Evolutionary conservation across 257 asterid species (phyloP).

Genomic region (Gentiana dahurica): DNA sequence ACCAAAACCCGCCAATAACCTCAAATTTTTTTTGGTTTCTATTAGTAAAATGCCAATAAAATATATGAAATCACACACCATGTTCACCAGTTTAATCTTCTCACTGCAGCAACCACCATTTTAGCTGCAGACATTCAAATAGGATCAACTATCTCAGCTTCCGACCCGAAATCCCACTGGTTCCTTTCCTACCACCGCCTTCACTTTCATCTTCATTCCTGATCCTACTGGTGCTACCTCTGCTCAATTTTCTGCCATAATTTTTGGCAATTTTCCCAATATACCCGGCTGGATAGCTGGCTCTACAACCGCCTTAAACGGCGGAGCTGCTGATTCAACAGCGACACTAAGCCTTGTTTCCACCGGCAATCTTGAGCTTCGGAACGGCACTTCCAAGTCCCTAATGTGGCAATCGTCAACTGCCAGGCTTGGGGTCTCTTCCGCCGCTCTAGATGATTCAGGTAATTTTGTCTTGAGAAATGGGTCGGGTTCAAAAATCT

Average conservation of each 20-base stretch:
- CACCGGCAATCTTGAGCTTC: conserved; percentile 60
- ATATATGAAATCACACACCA: background rate
- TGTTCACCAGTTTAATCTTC: background rate
- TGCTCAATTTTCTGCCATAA: conserved; percentile 39
- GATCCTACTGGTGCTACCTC: conserved; percentile 17
- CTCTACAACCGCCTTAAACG: conserved; percentile 26
- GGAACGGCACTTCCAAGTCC: conserved; percentile 22
- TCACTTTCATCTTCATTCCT: conserved; percentile 43
- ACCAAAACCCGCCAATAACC: too few species aligned
- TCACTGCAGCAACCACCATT: background rate
- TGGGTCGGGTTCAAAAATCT: conserved; percentile 32
- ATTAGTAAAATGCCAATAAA: background rate
- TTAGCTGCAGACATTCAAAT: conserved; percentile 34
- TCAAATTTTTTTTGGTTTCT: too few species aligned
- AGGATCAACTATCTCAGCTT: conserved; percentile 43
- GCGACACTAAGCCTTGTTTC: conserved; percentile 40
- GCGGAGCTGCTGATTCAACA: conserved; percentile 40
- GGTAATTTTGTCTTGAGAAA: conserved; percentile 59
- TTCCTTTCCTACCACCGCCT: conserved; percentile 39
- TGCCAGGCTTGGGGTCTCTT: conserved; percentile 31
- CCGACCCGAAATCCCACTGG: conserved; percentile 28
- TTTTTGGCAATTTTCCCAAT: conserved; percentile 27
- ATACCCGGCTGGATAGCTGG: conserved; percentile 62
- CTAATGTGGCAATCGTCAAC: conserved; percentile 66
- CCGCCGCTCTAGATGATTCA: conserved; percentile 44